A percentile compares a stretch with the other conserved stretches of the same genome.
phyloP scores from a whole-genome alignment of 352 stramenopile genomes.

The Saprolegnia diclina region DNA sequence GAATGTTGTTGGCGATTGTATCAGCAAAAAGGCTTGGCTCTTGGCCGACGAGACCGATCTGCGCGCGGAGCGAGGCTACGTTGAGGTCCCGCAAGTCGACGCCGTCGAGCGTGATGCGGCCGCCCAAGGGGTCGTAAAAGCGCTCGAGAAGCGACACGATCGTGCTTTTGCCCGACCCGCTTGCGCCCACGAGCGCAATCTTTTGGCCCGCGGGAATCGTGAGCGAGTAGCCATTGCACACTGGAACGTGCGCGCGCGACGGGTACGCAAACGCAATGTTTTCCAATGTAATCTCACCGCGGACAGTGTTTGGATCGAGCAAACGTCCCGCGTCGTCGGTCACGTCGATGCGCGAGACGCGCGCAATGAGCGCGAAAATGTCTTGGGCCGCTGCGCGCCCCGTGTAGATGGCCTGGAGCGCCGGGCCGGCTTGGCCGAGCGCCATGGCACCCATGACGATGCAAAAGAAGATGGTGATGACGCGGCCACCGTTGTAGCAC shows the following conservation, averaged over 20 bases:
- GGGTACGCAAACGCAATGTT: slow-evolving; percentile 80
- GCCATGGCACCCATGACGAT: slow-evolving; percentile 34
- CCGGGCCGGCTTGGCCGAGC: slow-evolving; percentile 34
- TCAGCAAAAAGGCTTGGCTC: slow-evolving; percentile 27
- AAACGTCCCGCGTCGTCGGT: background rate
- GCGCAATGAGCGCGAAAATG: slow-evolving; percentile 17
- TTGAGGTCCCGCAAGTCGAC: slow-evolving; percentile 34
- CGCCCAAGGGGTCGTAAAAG: slow-evolving; percentile 49
- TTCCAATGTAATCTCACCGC: slow-evolving; percentile 53
- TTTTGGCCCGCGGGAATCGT: slow-evolving; percentile 44
- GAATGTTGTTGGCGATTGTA: slow-evolving; percentile 28
- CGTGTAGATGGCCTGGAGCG: slow-evolving; percentile 29
- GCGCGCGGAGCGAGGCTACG: slow-evolving; percentile 32
- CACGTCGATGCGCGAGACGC: slow-evolving; percentile 13
- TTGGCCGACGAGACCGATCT: slow-evolving; percentile 30
- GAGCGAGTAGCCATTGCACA: slow-evolving; percentile 61
- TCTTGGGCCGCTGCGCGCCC: slow-evolving; percentile 2
- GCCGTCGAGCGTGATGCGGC: slow-evolving; percentile 17
- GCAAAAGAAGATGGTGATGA: slow-evolving; percentile 36
- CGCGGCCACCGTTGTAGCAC: slow-evolving; percentile 32
- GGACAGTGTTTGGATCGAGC: slow-evolving; percentile 34
- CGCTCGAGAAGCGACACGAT: slow-evolving; percentile 57
- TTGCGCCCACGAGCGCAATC: slow-evolving; percentile 68
- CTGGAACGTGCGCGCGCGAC: slow-evolving; percentile 38
- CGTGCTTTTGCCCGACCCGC: slow-evolving; percentile 64